Percentiles rank a stretch among this genome's conserved stretches.
Evolutionary conservation across 164 flowering plant genomes (phyloP).

Genomic region (Dillenia turbinata): DNA sequence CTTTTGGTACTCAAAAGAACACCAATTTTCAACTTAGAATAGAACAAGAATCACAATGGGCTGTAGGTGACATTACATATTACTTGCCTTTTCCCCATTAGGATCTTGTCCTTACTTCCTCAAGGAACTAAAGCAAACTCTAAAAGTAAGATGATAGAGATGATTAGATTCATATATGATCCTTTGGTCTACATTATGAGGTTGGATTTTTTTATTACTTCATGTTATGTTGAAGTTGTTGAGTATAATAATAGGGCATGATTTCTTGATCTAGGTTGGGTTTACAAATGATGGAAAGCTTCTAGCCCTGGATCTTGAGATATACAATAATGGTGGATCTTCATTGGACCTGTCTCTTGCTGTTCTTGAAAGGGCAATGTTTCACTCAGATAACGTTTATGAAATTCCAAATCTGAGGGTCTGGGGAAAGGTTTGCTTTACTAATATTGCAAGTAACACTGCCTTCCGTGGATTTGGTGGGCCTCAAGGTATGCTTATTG

Average conservation of each 20-base stretch:
- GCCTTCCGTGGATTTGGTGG: constrained; percentile 99
- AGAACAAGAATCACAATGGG: too few species aligned
- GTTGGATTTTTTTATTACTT: neutral
- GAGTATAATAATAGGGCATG: neutral
- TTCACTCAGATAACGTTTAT: constrained; percentile 94
- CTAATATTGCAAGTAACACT: constrained; percentile 89
- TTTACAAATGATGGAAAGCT: constrained; percentile 83
- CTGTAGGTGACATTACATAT: too few species aligned
- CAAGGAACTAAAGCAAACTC: neutral
- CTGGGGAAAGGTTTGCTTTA: constrained; percentile 79
- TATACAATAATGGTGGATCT: constrained; percentile 93
- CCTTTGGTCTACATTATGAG: neutral
- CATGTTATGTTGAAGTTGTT: neutral
- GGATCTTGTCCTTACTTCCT: too few species aligned
- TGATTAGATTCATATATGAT: neutral
- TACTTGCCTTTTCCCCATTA: too few species aligned
- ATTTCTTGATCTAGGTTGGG: constrained; percentile 59
- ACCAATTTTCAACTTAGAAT: too few species aligned
- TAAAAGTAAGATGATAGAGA: constrained; percentile 3
- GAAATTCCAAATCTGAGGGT: constrained; percentile 79
- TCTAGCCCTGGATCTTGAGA: constrained; percentile 82
- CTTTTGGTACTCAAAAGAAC: too few species aligned
- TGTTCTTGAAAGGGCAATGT: constrained; percentile 93
- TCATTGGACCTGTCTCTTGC: constrained; percentile 79
- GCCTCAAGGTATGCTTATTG: constrained; percentile 94